These are phyloP conservation scores for Solanum sitiens DNA, from an alignment of 257 asterid species.

Conservation along the genomic window DNA sequence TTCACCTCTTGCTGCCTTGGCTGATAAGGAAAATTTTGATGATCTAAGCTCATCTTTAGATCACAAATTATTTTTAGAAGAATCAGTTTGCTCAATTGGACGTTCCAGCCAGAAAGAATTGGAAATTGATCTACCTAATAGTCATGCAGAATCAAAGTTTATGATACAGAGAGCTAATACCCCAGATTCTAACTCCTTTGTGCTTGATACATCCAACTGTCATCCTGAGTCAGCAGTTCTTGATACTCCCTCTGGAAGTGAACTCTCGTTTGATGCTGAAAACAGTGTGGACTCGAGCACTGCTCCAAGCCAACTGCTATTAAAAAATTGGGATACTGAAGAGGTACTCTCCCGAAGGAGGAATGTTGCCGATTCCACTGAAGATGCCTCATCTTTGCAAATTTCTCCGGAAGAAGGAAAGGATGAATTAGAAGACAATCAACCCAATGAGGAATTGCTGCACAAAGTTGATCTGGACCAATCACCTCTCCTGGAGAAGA, in stretches of 20 bases:
- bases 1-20: slow-evolving; percentile 10
- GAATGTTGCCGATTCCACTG: not conserved
- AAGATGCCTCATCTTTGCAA: slow-evolving; percentile 10
- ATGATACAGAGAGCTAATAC: slow-evolving; percentile 12
- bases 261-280: slow-evolving; percentile 16
- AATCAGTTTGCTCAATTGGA: slow-evolving; percentile 14
- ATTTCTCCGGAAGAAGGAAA: slow-evolving; percentile 18
- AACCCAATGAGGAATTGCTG: slow-evolving; percentile 17
- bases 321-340: slow-evolving; percentile 23
- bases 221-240: slow-evolving; percentile 19
- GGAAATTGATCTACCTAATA: slow-evolving; percentile 17
- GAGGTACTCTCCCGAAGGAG: slow-evolving; percentile 19
- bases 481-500: slow-evolving; percentile 12
- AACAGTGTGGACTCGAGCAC: slow-evolving; percentile 11
- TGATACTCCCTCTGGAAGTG: slow-evolving; percentile 3
- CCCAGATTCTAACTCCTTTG: slow-evolving; percentile 1
- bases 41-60: slow-evolving; percentile 15
- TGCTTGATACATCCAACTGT: not conserved
- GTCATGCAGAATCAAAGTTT: slow-evolving; percentile 8
- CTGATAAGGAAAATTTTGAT: slow-evolving; percentile 7
- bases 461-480: slow-evolving; percentile 9
- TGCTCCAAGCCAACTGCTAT: slow-evolving; percentile 15
- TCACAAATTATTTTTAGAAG: slow-evolving; percentile 14
- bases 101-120: slow-evolving; percentile 19
- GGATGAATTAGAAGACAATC: slow-evolving; percentile 12